Percentiles rank a stretch among this genome's conserved stretches.
Conservation (phyloP, 2,329 filamentous ascomycete species). For the Fusarium decemcellulare region DNA sequence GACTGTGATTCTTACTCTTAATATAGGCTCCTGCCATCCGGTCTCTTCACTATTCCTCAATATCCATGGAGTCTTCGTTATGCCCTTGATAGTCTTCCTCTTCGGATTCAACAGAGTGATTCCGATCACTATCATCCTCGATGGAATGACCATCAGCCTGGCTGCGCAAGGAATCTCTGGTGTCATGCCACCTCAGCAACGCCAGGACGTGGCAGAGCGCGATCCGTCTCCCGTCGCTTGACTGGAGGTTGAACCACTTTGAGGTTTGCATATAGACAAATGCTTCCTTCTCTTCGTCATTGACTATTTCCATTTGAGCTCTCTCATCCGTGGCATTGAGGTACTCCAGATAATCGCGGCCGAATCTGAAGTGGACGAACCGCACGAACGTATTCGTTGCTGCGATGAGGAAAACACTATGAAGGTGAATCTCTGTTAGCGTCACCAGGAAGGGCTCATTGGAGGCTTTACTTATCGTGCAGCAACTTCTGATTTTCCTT, state of each 20-base stretch:
- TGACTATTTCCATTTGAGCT: neutral
- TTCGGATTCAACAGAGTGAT: no score
- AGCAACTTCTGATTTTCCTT: neutral
- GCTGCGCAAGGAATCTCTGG: no score
- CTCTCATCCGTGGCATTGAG: neutral
- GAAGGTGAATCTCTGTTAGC: neutral
- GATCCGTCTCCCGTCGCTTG: neutral
- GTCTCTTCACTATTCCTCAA: no score
- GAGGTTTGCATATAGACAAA: constrained; percentile 7
- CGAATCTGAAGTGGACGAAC: constrained; percentile 9
- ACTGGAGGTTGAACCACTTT: constrained; percentile 10
- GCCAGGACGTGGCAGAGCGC: constrained; percentile 10
- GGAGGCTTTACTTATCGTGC: neutral
- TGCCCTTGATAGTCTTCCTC: no score
- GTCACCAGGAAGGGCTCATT: neutral
- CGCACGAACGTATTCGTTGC: constrained; percentile 7
- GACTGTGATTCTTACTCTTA: no score
- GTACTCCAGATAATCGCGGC: neutral
- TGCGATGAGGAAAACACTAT: constrained; percentile 14
- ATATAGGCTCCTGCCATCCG: no score
- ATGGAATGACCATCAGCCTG: no score
- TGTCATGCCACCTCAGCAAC: constrained; percentile 7
- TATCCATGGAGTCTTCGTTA: no score
- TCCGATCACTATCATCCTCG: no score
- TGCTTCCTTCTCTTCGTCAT: neutral